Conservation (phyloP, 2,329 filamentous ascomycete genomes). For the Sporothrix mexicana region DNA sequence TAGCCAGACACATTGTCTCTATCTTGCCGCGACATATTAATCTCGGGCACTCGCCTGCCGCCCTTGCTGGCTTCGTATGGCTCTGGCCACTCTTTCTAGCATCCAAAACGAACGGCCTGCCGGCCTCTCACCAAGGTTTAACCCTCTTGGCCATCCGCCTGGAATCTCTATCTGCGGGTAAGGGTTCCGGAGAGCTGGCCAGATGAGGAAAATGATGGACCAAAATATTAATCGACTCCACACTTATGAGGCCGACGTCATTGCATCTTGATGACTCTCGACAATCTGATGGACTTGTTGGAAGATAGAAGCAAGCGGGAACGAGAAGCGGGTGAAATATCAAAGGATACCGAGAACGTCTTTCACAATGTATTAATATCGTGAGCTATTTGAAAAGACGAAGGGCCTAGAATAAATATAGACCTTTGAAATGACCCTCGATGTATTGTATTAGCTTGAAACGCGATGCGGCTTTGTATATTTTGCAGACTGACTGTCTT, state of each 20-base stretch:
- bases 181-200: neutral
- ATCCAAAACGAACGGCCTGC: neutral
- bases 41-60: constrained; percentile 9
- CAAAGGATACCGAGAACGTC: neutral
- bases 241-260: constrained; percentile 8
- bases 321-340: neutral
- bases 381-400: too few relatives aligned
- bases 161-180: constrained; percentile 6
- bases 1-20: neutral
- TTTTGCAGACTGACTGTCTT: neutral
- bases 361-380: neutral
- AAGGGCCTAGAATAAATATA: neutral
- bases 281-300: neutral
- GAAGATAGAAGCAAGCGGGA: neutral
- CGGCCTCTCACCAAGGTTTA: neutral
- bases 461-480: too few relatives aligned
- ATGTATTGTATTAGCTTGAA: too few relatives aligned
- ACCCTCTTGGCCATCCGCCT: constrained; percentile 19
- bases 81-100: neutral
- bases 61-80: neutral
- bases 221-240: neutral
- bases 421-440: too few relatives aligned
- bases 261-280: neutral
- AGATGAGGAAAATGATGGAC: neutral
- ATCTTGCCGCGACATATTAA: constrained; percentile 16